phyloP scores from a whole-genome alignment of 148 eudicot genomes.

The Rheum nobile region DNA sequence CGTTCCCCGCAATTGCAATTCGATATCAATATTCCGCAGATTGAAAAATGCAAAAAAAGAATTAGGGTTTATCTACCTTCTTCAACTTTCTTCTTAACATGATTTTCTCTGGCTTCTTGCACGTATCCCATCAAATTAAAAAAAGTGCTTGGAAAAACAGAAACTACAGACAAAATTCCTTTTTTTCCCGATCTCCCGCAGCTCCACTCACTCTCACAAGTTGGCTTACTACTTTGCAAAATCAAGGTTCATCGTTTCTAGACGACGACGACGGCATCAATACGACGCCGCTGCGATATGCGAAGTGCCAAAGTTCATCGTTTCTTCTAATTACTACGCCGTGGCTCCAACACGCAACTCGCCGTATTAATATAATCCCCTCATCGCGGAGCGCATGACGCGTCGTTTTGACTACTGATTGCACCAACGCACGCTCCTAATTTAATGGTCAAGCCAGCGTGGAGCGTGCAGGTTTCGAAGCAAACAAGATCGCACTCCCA shows the following conservation, averaged over 20 bases:
- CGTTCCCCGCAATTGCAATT: not conserved
- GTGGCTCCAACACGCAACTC: not conserved
- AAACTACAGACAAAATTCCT: not conserved
- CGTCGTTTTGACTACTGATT: not conserved
- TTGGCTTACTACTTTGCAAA: not conserved
- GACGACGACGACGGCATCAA: not conserved
- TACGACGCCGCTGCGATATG: not conserved
- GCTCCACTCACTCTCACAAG: not conserved
- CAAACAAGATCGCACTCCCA: not conserved
- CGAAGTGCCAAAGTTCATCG: not conserved
- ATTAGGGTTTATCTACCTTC: conserved; percentile 42
- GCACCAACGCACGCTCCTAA: not conserved
- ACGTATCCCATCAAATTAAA: conserved; percentile 45
- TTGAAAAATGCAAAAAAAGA: not conserved
- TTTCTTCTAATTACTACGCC: not conserved
- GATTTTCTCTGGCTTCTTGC: conserved; percentile 88
- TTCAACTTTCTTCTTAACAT: conserved; percentile 96
- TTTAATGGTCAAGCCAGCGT: not conserved
- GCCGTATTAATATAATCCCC: not conserved
- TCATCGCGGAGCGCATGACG: not conserved
- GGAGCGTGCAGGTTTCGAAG: not conserved
- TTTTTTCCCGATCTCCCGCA: not conserved
- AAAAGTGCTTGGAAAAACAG: not conserved
- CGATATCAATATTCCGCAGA: not conserved
- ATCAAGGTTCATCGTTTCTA: not conserved